Evolutionary conservation across 306 rosid species (phyloP), one percentile per base, ranked within the genome.

Genomic region (Prosopis cineraria): DNA sequence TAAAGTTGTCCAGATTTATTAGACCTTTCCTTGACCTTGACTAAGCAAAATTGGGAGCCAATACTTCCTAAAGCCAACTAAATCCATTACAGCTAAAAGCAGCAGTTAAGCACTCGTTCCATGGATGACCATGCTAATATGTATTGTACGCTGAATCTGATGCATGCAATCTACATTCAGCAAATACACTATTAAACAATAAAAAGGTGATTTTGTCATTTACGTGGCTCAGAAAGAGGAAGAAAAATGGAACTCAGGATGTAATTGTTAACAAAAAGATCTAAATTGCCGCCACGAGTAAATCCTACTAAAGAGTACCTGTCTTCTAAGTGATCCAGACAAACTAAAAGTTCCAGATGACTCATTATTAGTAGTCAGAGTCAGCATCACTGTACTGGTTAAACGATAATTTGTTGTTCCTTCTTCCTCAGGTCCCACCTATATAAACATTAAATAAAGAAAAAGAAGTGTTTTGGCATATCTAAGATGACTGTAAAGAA

Each of bases 291-390:
- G 43, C 47, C 43, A 33, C 30, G 76, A 71, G 65, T 67, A 83
- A 44, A 78, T 75, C 78, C 56, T 40, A 33, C 30, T 43, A 67
- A 25, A 59, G 80, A 86, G n/a, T 84, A 87, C 98, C 96, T 95
- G 93, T 77, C 98, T 86, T 82, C 98, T 88, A 79, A 95, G 81
- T 75, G 98, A 95, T 66, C 98, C 98, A 66, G 98, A 95, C 93
- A 95, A 84, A 81, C 87, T 88, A 78, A 95, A 95, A 34, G 90
- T 87, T 59, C 98, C 98, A 0, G 98, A 91, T 48, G 90, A 79
- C 64, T 91, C 95, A 30, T 95, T 95, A 79, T 86, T 80, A 12
- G 98, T 95, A 25, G 98, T 91, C 84, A 95, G 76, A 36, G 98
- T 83, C 77, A 95, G 90, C 98, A 95, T 92, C 76, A 95, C 96